These are phyloP conservation scores for Saccharomyces hybrid DNA, from an alignment of 1,139 yeast species.

Conservation along the genomic window DNA sequence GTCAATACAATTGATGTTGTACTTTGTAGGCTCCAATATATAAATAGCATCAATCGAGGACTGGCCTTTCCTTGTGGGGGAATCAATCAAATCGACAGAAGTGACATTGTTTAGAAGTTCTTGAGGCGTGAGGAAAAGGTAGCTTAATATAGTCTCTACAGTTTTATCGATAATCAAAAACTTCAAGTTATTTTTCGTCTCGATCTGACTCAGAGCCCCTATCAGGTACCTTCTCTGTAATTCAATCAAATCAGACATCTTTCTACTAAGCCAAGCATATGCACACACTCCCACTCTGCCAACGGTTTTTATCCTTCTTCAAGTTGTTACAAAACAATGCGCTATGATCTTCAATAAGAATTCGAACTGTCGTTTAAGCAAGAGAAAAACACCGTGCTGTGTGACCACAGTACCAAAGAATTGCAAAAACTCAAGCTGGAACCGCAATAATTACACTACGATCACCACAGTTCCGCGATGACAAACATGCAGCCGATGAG, in stretches of 20 bases:
- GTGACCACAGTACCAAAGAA: neutral
- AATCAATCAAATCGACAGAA: conserved; percentile 49
- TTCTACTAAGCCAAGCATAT: neutral
- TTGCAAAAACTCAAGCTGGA: neutral
- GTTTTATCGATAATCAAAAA: conserved; percentile 39
- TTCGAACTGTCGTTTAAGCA: neutral
- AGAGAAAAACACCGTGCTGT: conserved; percentile 1
- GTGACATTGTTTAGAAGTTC: conserved; percentile 37
- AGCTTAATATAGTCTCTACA: conserved; percentile 33
- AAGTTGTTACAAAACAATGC: neutral
- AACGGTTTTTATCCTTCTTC: neutral
- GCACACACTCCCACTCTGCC: neutral
- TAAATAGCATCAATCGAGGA: conserved; percentile 52
- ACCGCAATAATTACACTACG: too few relatives aligned
- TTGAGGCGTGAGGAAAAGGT: conserved; percentile 31
- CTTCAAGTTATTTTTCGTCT: conserved; percentile 32
- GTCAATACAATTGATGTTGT: conserved; percentile 49
- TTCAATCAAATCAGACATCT: conserved; percentile 29
- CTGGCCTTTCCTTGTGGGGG: conserved; percentile 40
- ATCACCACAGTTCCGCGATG: too few relatives aligned
- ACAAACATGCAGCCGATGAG: too few relatives aligned
- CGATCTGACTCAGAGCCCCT: conserved; percentile 19
- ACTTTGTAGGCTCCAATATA: conserved; percentile 47
- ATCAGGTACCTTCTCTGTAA: conserved; percentile 27
- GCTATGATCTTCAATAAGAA: neutral